Base-by-base conservation (phyloP, 129 eudicot species). In the Arctium minus region DNA sequence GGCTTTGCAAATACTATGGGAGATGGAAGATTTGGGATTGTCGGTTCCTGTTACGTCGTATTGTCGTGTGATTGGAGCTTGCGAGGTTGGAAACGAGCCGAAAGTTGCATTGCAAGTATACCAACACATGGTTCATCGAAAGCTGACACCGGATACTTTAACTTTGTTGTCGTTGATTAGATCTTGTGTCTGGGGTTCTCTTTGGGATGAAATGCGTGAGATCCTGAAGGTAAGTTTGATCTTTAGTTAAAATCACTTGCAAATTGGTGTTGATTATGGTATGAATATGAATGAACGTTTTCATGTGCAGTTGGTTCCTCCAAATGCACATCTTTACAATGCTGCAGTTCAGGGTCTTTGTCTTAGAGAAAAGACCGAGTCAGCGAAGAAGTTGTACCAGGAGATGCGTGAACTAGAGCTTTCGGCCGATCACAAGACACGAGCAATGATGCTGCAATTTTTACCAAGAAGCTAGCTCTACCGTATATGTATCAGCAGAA, bases 371-470 rank as follows among this genome's bases (percentile, higher is more conserved):
- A 87, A 76, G 83, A 78, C 80, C 39, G 92, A 90, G 68, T 85
- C 86, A 22, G 99, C 98, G 5, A 89, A 86, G 39, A 93, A 88
- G 80, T 71, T 93, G 79, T 93, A 96, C 75, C 74, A 15, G 50
- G 89, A 85, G 83, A 96, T 96, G 99, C 89, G 86, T 11, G 93
- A 90, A 73, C 79, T 80, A 11, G 86, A 87, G 76, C 93, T 92
- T 50, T 80, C 87, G 72, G 89, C 99, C 13, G 96, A 96, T 86
- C 94, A 93, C 68, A 96, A 96, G 84, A 96, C 98, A 6, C 89
- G 98, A 44, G 98, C 98, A 42, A 56, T 96, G 84, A 90, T 96
- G 98, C 83, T 96, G 88, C 99, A 96, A 84, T 77, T 86, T 73
- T 78, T 96, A 64, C 88, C 79, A 31, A 88, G 83, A 70, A 44